Conservation (phyloP, 1,284 basidiomycete species). For the Vanrija sp. region DNA sequence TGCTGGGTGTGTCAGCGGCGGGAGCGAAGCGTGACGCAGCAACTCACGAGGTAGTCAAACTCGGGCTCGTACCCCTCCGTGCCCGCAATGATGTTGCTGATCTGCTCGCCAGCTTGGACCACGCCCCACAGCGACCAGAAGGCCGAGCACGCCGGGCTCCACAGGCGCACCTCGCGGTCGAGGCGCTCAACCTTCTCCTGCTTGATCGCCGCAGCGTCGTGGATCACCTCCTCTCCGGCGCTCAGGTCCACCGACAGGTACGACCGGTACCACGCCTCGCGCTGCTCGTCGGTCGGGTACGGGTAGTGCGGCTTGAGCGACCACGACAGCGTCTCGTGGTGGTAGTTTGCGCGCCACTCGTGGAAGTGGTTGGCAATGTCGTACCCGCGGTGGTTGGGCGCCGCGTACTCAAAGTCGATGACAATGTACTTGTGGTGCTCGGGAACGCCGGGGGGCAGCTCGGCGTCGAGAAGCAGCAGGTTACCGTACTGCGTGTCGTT, state of each 20-base stretch:
- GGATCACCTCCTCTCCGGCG: slow-evolving; percentile 32
- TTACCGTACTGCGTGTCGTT: slow-evolving; percentile 95
- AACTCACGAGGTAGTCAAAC: slow-evolving; percentile 48
- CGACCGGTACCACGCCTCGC: slow-evolving; percentile 74
- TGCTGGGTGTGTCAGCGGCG: slow-evolving; percentile 20
- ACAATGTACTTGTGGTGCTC: slow-evolving; percentile 72
- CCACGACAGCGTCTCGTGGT: slow-evolving; percentile 61
- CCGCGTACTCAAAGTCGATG: slow-evolving; percentile 92
- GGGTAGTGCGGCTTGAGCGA: slow-evolving; percentile 64
- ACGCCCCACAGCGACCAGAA: slow-evolving; percentile 92
- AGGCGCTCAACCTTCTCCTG: slow-evolving; percentile 52
- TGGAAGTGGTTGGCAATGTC: slow-evolving; percentile 96
- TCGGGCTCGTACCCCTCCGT: slow-evolving; percentile 29
- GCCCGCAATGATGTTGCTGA: slow-evolving; percentile 56
- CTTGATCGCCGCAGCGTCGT: slow-evolving; percentile 31
- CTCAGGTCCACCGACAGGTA: slow-evolving; percentile 58
- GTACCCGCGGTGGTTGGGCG: slow-evolving; percentile 79
- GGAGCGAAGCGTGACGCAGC: background rate
- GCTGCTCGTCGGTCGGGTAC: slow-evolving; percentile 71
- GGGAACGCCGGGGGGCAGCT: slow-evolving; percentile 51
- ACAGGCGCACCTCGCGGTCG: slow-evolving; percentile 71
- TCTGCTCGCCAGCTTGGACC: slow-evolving; percentile 77
- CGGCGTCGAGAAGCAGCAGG: slow-evolving; percentile 64
- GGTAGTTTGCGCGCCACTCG: slow-evolving; percentile 90
- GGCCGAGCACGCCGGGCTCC: slow-evolving; percentile 81